phyloP scores from a whole-genome alignment of 805 yeast species.

The Zygoascus flipseniorum region DNA sequence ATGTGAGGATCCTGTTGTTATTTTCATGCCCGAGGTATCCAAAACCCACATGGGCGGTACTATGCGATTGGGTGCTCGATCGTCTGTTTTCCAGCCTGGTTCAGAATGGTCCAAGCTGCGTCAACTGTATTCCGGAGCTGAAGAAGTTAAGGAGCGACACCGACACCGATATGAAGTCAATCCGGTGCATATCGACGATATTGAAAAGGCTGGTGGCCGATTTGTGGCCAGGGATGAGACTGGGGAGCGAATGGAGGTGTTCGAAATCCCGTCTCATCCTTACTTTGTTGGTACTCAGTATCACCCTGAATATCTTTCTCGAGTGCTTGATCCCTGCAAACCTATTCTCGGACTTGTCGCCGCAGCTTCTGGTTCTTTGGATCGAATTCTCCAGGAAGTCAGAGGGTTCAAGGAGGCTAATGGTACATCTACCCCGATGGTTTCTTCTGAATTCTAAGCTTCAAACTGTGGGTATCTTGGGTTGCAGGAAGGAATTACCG shows the following conservation, averaged over 20 bases:
- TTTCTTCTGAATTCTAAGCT: constrained; percentile 2
- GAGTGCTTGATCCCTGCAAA: constrained; percentile 92
- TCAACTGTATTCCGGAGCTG: constrained; percentile 66
- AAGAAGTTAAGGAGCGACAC: constrained; percentile 80
- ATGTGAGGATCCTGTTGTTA: constrained; percentile 62
- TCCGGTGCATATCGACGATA: constrained; percentile 62
- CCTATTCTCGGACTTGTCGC: constrained; percentile 96
- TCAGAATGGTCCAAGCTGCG: constrained; percentile 64
- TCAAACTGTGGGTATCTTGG: background rate
- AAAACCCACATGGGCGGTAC: constrained; percentile 96
- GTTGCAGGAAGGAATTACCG: background rate
- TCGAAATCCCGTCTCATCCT: constrained; percentile 81
- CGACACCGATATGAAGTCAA: constrained; percentile 98
- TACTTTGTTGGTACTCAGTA: constrained; percentile 93
- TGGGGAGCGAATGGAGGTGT: constrained; percentile 86
- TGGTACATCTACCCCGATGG: constrained; percentile 4
- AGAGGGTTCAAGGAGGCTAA: background rate
- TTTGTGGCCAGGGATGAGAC: constrained; percentile 93
- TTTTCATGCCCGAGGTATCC: constrained; percentile 98
- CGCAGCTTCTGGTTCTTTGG: constrained; percentile 80
- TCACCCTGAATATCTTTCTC: constrained; percentile 96
- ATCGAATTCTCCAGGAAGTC: constrained; percentile 39
- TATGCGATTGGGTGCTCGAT: constrained; percentile 94
- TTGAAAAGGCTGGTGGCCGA: constrained; percentile 72
- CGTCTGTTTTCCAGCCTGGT: constrained; percentile 67